A percentile compares a stretch with the other conserved stretches of the same genome.
Conservation (phyloP, 2,329 filamentous ascomycete species). For the Huntiella decipiens region DNA sequence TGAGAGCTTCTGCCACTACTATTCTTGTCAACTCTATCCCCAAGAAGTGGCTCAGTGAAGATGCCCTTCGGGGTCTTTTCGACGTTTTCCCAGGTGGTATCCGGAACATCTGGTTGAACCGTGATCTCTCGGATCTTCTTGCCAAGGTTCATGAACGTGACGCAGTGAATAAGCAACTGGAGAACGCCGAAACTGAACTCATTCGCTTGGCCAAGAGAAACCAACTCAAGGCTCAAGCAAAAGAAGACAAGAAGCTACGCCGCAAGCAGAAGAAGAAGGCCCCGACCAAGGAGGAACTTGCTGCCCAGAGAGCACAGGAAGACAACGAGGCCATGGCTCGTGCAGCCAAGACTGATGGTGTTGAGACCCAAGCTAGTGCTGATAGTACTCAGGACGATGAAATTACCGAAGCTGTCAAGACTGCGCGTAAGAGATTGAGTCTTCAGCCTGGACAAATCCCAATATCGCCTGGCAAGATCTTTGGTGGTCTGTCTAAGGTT, state of each 20-base stretch:
- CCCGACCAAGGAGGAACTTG: constrained; percentile 31
- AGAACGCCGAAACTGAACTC: constrained; percentile 67
- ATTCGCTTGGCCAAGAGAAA: constrained; percentile 63
- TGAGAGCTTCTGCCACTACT: constrained; percentile 85
- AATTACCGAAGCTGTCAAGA: constrained; percentile 26
- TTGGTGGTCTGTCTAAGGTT: constrained; percentile 16
- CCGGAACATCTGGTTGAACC: constrained; percentile 90
- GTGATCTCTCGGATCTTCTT: constrained; percentile 64
- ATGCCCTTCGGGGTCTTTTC: constrained; percentile 66
- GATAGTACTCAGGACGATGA: constrained; percentile 34
- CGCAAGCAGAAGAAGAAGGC: constrained; percentile 29
- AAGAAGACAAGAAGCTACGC: constrained; percentile 46
- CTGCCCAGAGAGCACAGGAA: constrained; percentile 26
- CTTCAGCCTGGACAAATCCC: constrained; percentile 15
- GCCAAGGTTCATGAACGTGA: constrained; percentile 68
- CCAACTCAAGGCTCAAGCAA: constrained; percentile 48
- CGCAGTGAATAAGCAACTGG: constrained; percentile 50
- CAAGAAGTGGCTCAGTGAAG: constrained; percentile 68
- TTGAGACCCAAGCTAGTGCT: constrained; percentile 20
- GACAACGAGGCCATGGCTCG: constrained; percentile 31
- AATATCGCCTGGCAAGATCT: constrained; percentile 14
- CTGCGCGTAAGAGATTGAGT: constrained; percentile 14
- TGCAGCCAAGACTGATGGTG: constrained; percentile 30
- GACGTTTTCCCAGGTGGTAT: constrained; percentile 94
- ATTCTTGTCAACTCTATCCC: constrained; percentile 86